Conservation (phyloP, 2,329 filamentous ascomycete species). For the Fusarium lyarnte region DNA sequence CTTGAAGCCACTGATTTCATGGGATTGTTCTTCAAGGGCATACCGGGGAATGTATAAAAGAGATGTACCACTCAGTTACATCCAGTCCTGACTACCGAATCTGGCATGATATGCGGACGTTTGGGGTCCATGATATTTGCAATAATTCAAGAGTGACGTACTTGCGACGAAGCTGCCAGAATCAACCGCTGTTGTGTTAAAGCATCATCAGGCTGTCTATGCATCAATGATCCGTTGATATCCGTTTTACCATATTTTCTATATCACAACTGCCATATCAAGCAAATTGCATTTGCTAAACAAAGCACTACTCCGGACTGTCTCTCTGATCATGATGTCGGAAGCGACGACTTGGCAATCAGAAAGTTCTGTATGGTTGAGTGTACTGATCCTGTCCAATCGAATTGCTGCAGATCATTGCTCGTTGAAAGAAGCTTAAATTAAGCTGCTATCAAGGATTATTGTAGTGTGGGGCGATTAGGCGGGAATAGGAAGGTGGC, state of each 20-base stretch:
- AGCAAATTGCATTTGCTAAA: neutral
- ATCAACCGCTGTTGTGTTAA: neutral
- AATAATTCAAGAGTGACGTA: neutral
- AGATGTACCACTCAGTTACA: neutral
- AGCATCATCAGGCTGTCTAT: neutral
- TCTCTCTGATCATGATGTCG: neutral
- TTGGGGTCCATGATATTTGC: neutral
- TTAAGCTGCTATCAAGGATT: constrained; percentile 27
- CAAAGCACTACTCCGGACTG: neutral
- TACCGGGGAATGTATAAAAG: neutral
- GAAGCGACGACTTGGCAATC: neutral
- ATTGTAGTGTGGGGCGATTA: constrained; percentile 22
- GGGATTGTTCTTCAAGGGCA: neutral
- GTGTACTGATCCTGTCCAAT: neutral
- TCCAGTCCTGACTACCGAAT: neutral
- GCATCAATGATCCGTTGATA: neutral
- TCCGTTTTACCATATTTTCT: neutral
- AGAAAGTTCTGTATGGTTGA: neutral
- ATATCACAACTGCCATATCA: neutral
- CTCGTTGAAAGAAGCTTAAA: constrained; percentile 36
- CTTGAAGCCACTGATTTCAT: neutral
- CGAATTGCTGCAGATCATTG: neutral
- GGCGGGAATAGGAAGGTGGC: constrained; percentile 39
- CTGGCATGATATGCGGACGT: neutral
- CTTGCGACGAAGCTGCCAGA: neutral